Conservation (phyloP, 441 rosid species). For the Cnidoscolus chayamansa region DNA sequence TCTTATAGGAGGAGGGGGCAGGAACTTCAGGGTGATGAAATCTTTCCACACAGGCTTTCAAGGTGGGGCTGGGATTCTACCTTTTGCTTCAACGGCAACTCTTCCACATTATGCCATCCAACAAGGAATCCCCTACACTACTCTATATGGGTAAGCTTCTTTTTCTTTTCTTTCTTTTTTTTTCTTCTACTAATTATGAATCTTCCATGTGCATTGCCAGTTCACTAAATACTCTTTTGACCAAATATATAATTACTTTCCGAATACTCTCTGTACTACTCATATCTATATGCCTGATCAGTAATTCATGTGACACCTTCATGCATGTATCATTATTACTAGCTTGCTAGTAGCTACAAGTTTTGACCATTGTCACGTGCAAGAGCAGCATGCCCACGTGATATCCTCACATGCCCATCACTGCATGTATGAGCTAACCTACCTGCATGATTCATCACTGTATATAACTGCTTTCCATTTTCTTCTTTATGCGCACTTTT, state of each 20-base stretch:
- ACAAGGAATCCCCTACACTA: constrained; percentile 57
- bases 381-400: constrained; percentile 10
- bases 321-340: not conserved
- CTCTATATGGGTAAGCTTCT: constrained; percentile 55
- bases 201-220: constrained; percentile 46
- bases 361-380: constrained; percentile 18
- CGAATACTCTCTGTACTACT: no score
- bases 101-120: constrained; percentile 73
- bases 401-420: not conserved
- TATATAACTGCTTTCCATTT: no score
- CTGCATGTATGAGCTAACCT: no score
- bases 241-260: not conserved
- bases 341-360: not conserved
- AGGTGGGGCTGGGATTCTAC: constrained; percentile 44
- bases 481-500: not conserved
- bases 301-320: not conserved
- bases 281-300: constrained; percentile 1
- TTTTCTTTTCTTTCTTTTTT: not conserved
- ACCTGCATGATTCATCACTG: not conserved
- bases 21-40: constrained; percentile 54
- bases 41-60: constrained; percentile 62
- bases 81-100: constrained; percentile 61
- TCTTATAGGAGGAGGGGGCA: constrained; percentile 33
- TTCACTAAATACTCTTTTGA: constrained; percentile 35
- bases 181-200: not conserved